phyloP scores from a whole-genome alignment of 192 early-diverging fungal genomes.

The Helicostylum pulchrum region DNA sequence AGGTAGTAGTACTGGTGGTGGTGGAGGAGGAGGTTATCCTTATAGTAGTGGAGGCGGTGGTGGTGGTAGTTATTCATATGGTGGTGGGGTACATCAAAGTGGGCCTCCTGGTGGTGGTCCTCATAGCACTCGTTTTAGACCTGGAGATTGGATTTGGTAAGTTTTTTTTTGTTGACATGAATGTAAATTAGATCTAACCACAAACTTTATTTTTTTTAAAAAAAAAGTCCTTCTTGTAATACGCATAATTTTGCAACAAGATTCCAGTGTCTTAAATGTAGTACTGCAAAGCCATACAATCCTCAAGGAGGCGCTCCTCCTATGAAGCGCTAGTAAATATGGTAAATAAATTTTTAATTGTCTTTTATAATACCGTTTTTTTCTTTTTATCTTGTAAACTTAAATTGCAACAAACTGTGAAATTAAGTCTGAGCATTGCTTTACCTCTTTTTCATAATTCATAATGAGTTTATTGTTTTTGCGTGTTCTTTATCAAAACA shows the following conservation, averaged over 20 bases:
- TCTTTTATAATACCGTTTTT: too few species aligned
- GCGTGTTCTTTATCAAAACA: too few species aligned
- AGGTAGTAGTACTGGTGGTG: slow-evolving; percentile 20
- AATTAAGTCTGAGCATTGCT: too few species aligned
- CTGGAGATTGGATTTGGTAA: slow-evolving; percentile 68
- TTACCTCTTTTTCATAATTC: too few species aligned
- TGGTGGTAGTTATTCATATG: slow-evolving; percentile 2
- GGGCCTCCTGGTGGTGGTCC: slow-evolving; percentile 26
- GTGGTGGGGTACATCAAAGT: slow-evolving; percentile 23
- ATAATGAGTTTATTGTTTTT: too few species aligned
- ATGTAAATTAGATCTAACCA: too few species aligned
- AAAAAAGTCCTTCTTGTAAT: slow-evolving; percentile 54
- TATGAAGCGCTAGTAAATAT: slow-evolving; percentile 7
- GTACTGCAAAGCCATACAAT: slow-evolving; percentile 42
- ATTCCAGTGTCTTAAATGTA: slow-evolving; percentile 59
- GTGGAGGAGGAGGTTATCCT: slow-evolving; percentile 29
- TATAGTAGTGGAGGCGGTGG: slow-evolving; percentile 28
- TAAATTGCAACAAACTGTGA: too few species aligned
- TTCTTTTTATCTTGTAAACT: too few species aligned
- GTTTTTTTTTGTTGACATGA: neutral
- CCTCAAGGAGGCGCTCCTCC: slow-evolving; percentile 17
- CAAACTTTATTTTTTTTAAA: neutral
- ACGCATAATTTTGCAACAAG: slow-evolving; percentile 69
- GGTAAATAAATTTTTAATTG: neutral
- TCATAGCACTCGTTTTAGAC: slow-evolving; percentile 44